Evolutionary conservation across 495 filamentous ascomycete genomes (phyloP), one percentile per base, ranked within the genome.

Genomic region (Alectoria sarmentosa): DNA sequence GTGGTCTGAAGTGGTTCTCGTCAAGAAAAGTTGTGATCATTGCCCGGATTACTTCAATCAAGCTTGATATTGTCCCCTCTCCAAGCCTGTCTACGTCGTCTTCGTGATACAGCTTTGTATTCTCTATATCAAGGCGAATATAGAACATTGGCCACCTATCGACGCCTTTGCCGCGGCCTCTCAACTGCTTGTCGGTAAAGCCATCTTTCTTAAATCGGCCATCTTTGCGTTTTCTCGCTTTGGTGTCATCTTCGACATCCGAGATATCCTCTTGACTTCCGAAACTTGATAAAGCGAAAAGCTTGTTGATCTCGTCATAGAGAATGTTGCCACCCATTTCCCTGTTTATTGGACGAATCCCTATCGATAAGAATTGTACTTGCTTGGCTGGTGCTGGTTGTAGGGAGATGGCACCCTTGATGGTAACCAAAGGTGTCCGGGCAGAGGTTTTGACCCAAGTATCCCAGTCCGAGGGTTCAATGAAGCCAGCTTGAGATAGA

Each of bases 101-200:
- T n/a, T 36, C 9, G 21, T n/a, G n/a, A 23, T 10, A 14, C 41
- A n/a, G n/a, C 7, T 52, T 60, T 32, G 46, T 37, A 7, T 67
- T 61, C 19, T 73, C 70, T 8, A 83, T 66, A 5, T 79, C 76
- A n/a, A 98, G 84, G 11, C 84, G 85, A 41, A 98, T 78, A 70
- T 87, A 88, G 69, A 96, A 98, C 89, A 94, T 95, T 3, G 92
- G 91, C 88, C 89, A 96, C 66, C 86, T 81, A 72, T 96, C 91
- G 38, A 90, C 77, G 0, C 84, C 83, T 71, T 90, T 93, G 26
- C 78, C 79, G 21, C 74, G 69, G 5, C 78, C 77, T 70, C 77
- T 86, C 46, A 87, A 73, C 42, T 88, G 84, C 65, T 77, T 80
- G 39, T 74, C 76, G 0, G 83, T 87, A 66, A 78, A 83, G 1